Evolutionary conservation across 108 stramenopile genomes (phyloP).

Genomic region (Pseudonitzschia multiseries): DNA sequence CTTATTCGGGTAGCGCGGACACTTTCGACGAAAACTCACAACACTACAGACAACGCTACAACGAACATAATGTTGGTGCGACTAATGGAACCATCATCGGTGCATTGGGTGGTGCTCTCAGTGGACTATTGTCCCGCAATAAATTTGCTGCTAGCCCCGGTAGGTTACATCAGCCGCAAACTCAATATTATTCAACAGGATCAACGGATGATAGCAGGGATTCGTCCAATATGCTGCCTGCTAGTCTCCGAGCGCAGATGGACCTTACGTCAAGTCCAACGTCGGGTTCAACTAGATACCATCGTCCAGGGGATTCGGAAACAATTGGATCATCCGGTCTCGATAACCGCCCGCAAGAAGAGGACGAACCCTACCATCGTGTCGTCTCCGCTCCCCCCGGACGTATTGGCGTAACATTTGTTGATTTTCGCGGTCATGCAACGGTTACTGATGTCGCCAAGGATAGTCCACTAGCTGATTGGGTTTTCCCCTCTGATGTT

Average conservation of each 20-base stretch:
- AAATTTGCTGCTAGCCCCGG: conserved; percentile 34
- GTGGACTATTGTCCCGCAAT: conserved; percentile 64
- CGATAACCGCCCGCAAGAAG: conserved; percentile 12
- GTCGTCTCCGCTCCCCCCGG: conserved; percentile 84
- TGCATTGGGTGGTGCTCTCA: conserved; percentile 78
- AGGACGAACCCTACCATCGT: conserved; percentile 70
- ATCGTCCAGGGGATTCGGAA: background rate
- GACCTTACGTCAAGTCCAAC: conserved; percentile 19
- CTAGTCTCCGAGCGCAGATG: conserved; percentile 26
- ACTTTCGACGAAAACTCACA: conserved; percentile 18
- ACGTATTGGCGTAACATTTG: conserved; percentile 83
- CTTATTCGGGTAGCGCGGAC: conserved; percentile 20
- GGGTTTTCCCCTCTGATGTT: conserved; percentile 81
- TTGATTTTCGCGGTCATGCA: conserved; percentile 82
- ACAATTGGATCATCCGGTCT: background rate
- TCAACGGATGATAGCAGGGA: background rate
- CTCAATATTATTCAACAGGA: background rate
- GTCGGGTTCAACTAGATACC: conserved; percentile 8
- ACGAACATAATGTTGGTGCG: conserved; percentile 20
- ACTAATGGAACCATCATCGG: conserved; percentile 50
- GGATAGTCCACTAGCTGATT: conserved; percentile 73
- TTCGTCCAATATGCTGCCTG: conserved; percentile 9
- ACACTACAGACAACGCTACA: conserved; percentile 9
- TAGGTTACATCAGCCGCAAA: background rate
- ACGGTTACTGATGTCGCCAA: conserved; percentile 78